phyloP scores from a whole-genome alignment of 1,139 yeast species.

The Taphrina pruni region DNA sequence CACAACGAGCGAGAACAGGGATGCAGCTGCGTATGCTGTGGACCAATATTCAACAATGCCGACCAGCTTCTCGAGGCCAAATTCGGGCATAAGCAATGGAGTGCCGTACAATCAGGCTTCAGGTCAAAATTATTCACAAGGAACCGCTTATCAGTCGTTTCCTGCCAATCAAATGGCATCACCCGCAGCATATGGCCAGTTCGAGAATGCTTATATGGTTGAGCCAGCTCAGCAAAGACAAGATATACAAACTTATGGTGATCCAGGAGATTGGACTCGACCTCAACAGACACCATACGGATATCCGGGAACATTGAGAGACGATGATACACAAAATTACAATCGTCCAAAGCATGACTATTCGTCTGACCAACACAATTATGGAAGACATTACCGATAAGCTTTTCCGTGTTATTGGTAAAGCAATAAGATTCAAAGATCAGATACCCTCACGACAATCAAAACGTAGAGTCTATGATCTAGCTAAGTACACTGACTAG shows the following conservation, averaged over 20 bases:
- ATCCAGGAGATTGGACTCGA: slow-evolving; percentile 29
- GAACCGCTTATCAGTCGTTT: neutral
- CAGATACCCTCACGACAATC: too few species aligned
- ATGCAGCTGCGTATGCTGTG: neutral
- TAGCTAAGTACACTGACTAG: too few species aligned
- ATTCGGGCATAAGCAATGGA: too few species aligned
- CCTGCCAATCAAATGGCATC: neutral
- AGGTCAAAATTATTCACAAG: neutral
- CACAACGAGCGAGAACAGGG: neutral
- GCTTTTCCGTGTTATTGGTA: neutral
- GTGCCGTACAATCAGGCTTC: neutral
- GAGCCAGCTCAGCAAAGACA: neutral
- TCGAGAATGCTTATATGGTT: neutral
- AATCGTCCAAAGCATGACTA: neutral
- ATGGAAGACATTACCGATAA: slow-evolving; percentile 4
- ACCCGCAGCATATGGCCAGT: neutral
- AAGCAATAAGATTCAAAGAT: neutral
- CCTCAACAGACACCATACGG: slow-evolving; percentile 5
- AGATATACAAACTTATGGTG: slow-evolving; percentile 22
- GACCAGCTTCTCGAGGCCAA: too few species aligned
- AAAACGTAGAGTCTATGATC: too few species aligned
- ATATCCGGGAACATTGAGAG: neutral
- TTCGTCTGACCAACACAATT: neutral
- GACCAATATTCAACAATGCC: neutral
- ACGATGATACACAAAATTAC: neutral